A percentile compares a stretch with the other conserved stretches of the same genome.
Conservation (phyloP, 495 filamentous ascomycete genomes). For the Astrothelium macrocarpum region DNA sequence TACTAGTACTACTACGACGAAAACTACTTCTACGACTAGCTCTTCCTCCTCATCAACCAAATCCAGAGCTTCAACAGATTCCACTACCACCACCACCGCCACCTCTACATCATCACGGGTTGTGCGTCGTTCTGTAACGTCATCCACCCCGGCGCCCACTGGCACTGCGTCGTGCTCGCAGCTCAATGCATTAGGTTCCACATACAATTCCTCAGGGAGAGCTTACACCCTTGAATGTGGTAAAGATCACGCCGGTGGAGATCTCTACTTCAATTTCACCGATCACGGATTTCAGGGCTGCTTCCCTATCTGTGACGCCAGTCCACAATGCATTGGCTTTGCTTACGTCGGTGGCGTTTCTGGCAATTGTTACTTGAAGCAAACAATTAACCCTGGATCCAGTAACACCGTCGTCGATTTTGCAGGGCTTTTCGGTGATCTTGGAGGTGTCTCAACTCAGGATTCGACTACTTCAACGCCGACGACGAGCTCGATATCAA, state of each 20-base stretch:
- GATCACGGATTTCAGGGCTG: constrained; percentile 6
- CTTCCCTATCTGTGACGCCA: constrained; percentile 9
- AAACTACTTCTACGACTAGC: too few species aligned
- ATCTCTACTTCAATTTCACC: neutral
- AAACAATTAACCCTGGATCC: neutral
- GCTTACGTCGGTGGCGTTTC: constrained; percentile 3
- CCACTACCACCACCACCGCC: neutral
- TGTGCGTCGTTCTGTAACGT: neutral
- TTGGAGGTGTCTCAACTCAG: neutral
- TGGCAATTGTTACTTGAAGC: constrained; percentile 10
- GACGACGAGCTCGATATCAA: neutral
- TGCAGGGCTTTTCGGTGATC: neutral
- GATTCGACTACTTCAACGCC: neutral
- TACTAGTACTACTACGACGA: neutral
- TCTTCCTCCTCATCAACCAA: too few species aligned
- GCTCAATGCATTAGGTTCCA: neutral
- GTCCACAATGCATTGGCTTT: constrained; percentile 8
- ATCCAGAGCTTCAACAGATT: neutral
- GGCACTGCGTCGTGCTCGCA: neutral
- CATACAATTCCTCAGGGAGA: neutral
- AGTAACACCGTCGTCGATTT: neutral
- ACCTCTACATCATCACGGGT: neutral
- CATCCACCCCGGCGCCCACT: neutral
- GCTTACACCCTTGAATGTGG: neutral
- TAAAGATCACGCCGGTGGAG: neutral